These are phyloP conservation scores for Crithidia bombi DNA, from an alignment of 208 protist species.

Conservation along the genomic window DNA sequence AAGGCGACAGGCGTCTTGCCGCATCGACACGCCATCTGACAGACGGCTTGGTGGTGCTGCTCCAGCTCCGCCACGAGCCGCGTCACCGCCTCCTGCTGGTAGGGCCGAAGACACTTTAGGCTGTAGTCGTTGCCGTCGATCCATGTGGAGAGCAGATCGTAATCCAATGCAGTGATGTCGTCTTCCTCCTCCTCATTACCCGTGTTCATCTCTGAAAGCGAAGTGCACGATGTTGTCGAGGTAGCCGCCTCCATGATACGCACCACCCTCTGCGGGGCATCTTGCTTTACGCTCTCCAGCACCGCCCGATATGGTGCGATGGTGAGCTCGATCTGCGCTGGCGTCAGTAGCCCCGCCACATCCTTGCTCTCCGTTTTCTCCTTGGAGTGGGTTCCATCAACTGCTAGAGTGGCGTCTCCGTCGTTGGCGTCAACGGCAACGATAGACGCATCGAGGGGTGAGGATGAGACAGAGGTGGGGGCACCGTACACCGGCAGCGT, in stretches of 20 bases:
- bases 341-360: background rate
- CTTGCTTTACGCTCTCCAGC: conserved; percentile 3
- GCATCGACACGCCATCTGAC: conserved; percentile 84
- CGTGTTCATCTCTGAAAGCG: background rate
- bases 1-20: conserved; percentile 83
- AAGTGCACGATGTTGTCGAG: background rate
- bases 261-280: background rate
- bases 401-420: background rate
- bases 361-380: background rate
- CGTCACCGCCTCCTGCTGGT: conserved; percentile 70
- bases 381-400: background rate
- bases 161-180: conserved; percentile 6
- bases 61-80: conserved; percentile 49
- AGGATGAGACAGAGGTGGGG: background rate
- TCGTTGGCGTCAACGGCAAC: background rate
- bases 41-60: conserved; percentile 45
- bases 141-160: conserved; percentile 17
- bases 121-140: conserved; percentile 42
- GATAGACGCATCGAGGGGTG: background rate
- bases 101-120: conserved; percentile 49
- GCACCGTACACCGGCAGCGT: conserved; percentile 20
- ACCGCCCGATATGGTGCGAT: conserved; percentile 1
- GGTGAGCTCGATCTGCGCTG: conserved; percentile 5
- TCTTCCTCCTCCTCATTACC: conserved; percentile 29
- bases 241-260: background rate